A percentile compares a stretch with the other conserved stretches of the same genome.
Evolutionary conservation across 1,139 yeast species (phyloP).

Genomic region (Candida neerlandica): DNA sequence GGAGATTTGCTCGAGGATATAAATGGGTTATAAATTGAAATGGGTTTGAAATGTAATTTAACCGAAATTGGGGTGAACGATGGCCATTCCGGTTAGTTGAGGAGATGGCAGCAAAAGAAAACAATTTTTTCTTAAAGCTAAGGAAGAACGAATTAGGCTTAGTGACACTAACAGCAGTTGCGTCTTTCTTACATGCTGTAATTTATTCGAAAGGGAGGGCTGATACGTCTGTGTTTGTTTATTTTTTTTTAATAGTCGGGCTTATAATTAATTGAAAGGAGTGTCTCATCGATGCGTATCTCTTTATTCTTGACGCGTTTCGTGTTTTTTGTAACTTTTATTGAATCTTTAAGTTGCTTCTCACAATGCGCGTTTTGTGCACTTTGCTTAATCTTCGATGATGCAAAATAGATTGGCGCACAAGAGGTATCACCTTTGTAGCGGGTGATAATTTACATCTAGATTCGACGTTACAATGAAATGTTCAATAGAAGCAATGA

Average conservation of each 20-base stretch:
- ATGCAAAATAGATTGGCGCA: not conserved
- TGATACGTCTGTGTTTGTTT: not conserved
- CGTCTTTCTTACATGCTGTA: not conserved
- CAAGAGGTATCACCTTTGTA: not conserved
- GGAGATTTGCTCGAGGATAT: not conserved
- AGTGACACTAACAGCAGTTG: not conserved
- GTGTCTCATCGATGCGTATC: too few relatives aligned
- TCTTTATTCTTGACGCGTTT: conserved; percentile 2
- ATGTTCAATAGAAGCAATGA: not conserved
- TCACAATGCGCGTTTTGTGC: conserved; percentile 2
- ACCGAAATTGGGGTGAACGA: conserved; percentile 1
- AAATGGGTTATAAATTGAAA: not conserved
- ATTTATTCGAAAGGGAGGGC: not conserved
- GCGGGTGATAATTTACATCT: not conserved
- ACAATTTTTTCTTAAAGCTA: not conserved
- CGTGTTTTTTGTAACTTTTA: not conserved
- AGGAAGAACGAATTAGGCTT: not conserved
- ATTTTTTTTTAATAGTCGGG: not conserved
- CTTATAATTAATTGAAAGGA: too few relatives aligned
- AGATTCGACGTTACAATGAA: not conserved
- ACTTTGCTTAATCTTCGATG: not conserved
- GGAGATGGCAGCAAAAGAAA: not conserved
- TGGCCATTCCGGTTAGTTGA: not conserved
- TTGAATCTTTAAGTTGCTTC: not conserved
- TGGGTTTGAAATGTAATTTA: not conserved